Conservation (phyloP, 495 filamentous ascomycete species). For the Achaetomiella virescens region DNA sequence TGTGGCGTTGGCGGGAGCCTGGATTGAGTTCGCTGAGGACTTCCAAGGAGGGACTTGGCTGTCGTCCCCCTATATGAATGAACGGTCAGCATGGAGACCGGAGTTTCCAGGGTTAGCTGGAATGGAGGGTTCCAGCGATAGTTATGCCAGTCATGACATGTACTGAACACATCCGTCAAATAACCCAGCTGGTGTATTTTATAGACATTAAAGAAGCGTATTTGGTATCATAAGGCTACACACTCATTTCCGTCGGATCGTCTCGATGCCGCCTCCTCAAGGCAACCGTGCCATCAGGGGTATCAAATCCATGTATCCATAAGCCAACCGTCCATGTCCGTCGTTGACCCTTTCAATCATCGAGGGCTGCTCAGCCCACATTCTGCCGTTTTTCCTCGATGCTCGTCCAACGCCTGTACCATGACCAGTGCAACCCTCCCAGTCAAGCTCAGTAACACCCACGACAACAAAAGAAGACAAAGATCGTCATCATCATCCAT, state of each 20-base stretch:
- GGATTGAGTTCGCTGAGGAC: conserved; percentile 38
- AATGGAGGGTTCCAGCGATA: too few relatives aligned
- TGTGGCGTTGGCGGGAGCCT: conserved; percentile 60
- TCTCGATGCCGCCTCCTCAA: neutral
- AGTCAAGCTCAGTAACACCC: neutral
- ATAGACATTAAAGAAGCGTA: too few relatives aligned
- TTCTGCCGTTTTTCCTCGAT: too few relatives aligned
- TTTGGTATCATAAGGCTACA: neutral
- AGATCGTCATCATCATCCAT: neutral
- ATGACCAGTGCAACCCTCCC: too few relatives aligned
- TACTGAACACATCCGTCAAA: too few relatives aligned
- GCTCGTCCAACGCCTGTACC: too few relatives aligned
- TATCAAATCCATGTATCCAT: conserved; percentile 8
- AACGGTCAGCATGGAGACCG: neutral
- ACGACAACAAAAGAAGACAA: neutral
- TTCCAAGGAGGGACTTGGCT: neutral
- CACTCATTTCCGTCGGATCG: neutral
- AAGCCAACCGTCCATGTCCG: neutral
- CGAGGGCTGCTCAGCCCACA: neutral
- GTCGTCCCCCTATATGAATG: neutral
- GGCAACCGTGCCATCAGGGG: neutral
- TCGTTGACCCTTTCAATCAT: neutral
- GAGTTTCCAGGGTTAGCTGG: too few relatives aligned
- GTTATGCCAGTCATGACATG: too few relatives aligned
- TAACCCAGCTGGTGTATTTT: too few relatives aligned